Base-by-base conservation (phyloP, 345 rosid species). In the Dipteronia dyeriana region DNA sequence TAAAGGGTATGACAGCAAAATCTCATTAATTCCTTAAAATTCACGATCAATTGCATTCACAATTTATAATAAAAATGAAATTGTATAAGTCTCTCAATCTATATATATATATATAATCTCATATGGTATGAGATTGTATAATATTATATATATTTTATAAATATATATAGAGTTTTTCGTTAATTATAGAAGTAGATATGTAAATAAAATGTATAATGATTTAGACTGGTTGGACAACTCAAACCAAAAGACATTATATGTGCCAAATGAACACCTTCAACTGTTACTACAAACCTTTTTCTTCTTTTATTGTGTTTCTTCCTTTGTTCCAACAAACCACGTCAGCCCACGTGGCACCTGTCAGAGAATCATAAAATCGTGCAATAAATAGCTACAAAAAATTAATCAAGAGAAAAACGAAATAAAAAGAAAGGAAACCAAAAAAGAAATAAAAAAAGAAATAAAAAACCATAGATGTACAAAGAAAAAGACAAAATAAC, bases 291-390 rank as follows among this genome's bases (percentile, higher is more conserved):
- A n/a, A n/a, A n/a, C n/a, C n/a, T n/a, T n/a, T 66, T 9, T 34
- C 19, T 60, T 3, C 39, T 29, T 16, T 25, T 2, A 11, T 51
- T 51, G 11, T 57, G 4, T 57, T 57, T 57, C 22, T 1, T 19
- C 11, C 29, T 10, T 25, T 20, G 69, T 74, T 47, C 47, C 45
- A 29, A 47, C 61, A 2, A 51, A 64, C 62, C 75, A 54, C 79
- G 68, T 59, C 79, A 31, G 4, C n/a, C 38, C 68, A 31, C 54
- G 22, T 9, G 68, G 63, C 77, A 66, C 45, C 1, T 34, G 69
- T 66, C 74, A 59, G 26, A 34, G 54, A 65, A 12, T 45, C 38
- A 62, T 11, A 3, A 4, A 71, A 38, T 66, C 20, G 43, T 66
- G 17, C 43, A 7, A 49, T 19, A 57, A 70, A 23, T 12, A 67